phyloP scores from a whole-genome alignment of 164 flowering plant genomes.

The Berberis vulgaris region DNA sequence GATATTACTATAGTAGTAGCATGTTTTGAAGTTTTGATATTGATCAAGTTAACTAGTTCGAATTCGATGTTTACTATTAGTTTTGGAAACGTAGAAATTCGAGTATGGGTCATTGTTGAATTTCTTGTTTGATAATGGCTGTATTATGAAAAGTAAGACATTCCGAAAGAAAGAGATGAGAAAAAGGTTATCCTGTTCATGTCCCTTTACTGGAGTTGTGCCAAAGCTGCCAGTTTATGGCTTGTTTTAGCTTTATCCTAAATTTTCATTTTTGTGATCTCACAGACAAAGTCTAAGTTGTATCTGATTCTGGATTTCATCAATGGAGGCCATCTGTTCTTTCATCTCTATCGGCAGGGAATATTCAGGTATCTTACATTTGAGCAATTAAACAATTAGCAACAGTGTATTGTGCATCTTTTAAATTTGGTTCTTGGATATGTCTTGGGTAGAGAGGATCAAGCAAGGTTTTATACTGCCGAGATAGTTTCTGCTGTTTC shows the following conservation, averaged over 20 bases:
- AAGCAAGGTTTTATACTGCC: slow-evolving; percentile 83
- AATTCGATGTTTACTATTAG: too few relatives aligned
- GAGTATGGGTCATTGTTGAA: too few relatives aligned
- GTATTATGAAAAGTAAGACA: too few relatives aligned
- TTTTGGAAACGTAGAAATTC: too few relatives aligned
- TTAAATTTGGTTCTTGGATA: slow-evolving; percentile 22
- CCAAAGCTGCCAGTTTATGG: not conserved
- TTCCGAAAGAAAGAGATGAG: not conserved
- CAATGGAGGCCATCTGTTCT: slow-evolving; percentile 93
- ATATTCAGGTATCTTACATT: slow-evolving; percentile 62
- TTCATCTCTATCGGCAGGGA: slow-evolving; percentile 79
- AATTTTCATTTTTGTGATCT: slow-evolving; percentile 1
- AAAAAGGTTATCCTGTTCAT: not conserved
- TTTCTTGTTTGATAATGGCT: not conserved
- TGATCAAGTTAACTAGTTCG: too few relatives aligned
- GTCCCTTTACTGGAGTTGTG: not conserved
- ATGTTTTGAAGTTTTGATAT: not conserved
- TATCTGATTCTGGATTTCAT: slow-evolving; percentile 79
- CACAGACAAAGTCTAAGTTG: slow-evolving; percentile 82
- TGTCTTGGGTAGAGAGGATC: slow-evolving; percentile 77
- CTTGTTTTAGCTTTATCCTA: not conserved
- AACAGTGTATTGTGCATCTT: slow-evolving; percentile 12
- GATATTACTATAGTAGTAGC: too few relatives aligned
- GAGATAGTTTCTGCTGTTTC: slow-evolving; percentile 97
- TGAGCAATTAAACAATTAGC: not conserved